phyloP scores from a whole-genome alignment of 2,329 filamentous ascomycete genomes.

The Endoconidiophora laricicola region DNA sequence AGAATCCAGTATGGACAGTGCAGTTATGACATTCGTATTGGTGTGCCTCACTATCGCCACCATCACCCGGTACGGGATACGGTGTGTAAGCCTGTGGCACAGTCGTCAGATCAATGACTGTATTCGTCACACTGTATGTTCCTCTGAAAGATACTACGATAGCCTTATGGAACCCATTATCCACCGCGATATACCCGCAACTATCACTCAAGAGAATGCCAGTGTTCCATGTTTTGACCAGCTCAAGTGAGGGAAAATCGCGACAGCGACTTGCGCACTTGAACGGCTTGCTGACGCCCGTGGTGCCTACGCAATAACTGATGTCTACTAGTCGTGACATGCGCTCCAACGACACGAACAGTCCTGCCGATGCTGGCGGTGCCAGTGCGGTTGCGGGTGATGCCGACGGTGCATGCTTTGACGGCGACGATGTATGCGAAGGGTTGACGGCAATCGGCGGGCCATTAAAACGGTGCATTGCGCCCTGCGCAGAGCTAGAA shows the following conservation, averaged over 20 bases:
- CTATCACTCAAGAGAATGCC: conserved; percentile 74
- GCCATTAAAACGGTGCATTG: conserved; percentile 1
- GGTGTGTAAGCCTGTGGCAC: conserved; percentile 81
- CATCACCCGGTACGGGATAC: conserved; percentile 47
- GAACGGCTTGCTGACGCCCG: conserved; percentile 72
- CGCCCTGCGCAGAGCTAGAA: neutral
- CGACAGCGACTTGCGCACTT: conserved; percentile 67
- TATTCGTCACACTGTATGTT: conserved; percentile 86
- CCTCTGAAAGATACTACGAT: conserved; percentile 85
- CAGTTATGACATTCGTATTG: conserved; percentile 59
- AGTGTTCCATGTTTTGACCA: conserved; percentile 80
- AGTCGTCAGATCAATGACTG: conserved; percentile 76
- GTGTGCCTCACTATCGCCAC: conserved; percentile 15
- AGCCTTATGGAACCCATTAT: conserved; percentile 35
- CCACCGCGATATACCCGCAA: conserved; percentile 86
- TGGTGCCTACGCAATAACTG: conserved; percentile 76
- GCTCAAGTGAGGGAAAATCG: conserved; percentile 65
- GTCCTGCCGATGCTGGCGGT: conserved; percentile 26
- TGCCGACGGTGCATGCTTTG: neutral
- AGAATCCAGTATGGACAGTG: conserved; percentile 83
- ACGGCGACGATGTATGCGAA: neutral
- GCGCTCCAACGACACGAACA: conserved; percentile 75
- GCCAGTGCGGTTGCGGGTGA: conserved; percentile 21
- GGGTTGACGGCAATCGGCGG: neutral
- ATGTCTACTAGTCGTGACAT: conserved; percentile 86